Evolutionary conservation across 169 alveolate genomes (phyloP).

Genomic region (Eimeria maxima): DNA sequence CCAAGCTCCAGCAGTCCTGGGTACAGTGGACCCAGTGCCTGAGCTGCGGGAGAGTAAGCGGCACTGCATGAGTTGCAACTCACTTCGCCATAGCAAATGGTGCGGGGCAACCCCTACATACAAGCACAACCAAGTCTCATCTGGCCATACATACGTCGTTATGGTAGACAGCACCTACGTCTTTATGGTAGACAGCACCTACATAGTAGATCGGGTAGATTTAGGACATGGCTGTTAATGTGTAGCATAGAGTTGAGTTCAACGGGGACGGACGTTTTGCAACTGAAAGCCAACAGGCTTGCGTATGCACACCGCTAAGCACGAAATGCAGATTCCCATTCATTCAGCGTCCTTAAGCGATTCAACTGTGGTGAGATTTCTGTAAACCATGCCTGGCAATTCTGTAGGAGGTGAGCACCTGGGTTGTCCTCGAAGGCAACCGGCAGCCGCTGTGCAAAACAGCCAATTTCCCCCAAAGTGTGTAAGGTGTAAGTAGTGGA

Average conservation of each 20-base stretch:
- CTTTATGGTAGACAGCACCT: neutral
- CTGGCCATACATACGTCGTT: too few species aligned
- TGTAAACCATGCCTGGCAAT: neutral
- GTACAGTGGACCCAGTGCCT: too few species aligned
- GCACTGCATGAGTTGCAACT: too few species aligned
- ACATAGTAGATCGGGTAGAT: neutral
- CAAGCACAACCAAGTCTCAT: too few species aligned
- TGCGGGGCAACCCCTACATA: too few species aligned
- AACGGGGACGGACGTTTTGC: neutral
- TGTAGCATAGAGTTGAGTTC: neutral
- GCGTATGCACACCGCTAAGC: neutral
- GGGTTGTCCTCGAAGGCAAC: neutral
- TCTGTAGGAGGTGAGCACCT: neutral
- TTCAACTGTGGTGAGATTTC: neutral
- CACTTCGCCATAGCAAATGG: too few species aligned
- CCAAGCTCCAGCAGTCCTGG: too few species aligned
- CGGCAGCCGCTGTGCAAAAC: neutral
- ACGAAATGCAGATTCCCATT: neutral
- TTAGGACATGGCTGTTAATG: neutral
- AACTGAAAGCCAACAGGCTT: neutral
- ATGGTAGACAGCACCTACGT: neutral
- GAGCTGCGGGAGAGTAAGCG: too few species aligned
- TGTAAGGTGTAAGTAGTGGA: neutral
- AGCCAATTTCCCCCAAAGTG: neutral
- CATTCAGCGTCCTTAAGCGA: neutral